Evolutionary conservation across 2,329 filamentous ascomycete species (phyloP).

Genomic region (Bisporella sp.): DNA sequence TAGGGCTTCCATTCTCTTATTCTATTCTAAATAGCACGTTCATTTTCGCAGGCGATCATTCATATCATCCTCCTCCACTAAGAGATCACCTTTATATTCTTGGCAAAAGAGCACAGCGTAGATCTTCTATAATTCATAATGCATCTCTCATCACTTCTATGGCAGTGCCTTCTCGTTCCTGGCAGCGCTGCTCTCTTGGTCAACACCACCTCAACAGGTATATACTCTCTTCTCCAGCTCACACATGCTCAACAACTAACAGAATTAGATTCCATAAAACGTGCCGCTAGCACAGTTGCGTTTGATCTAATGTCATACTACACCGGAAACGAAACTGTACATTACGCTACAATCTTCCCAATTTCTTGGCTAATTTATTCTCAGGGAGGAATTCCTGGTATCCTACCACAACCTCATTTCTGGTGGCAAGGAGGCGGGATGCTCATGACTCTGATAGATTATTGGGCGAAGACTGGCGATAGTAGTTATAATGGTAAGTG

Average conservation of each 20-base stretch:
- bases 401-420: slow-evolving; percentile 40
- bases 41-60: background rate
- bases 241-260: background rate
- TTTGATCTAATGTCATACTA: slow-evolving; percentile 45
- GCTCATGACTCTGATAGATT: slow-evolving; percentile 65
- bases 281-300: slow-evolving; percentile 30
- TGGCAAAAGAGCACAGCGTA: background rate
- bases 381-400: slow-evolving; percentile 40
- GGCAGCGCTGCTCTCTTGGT: slow-evolving; percentile 16
- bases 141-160: slow-evolving; percentile 17
- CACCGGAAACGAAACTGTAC: slow-evolving; percentile 40
- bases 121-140: slow-evolving; percentile 10
- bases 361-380: slow-evolving; percentile 28
- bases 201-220: slow-evolving; percentile 20
- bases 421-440: slow-evolving; percentile 69
- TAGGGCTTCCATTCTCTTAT: background rate
- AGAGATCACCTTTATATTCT: background rate
- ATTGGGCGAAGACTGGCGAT: slow-evolving; percentile 77
- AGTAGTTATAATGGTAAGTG: slow-evolving; percentile 52
- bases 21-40: background rate
- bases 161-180: slow-evolving; percentile 11
- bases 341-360: background rate
- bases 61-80: background rate
- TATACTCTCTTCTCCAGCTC: background rate
- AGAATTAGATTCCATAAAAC: slow-evolving; percentile 27